A percentile compares a stretch with the other conserved stretches of the same genome.
These are phyloP conservation scores for Fusarium zealandicum DNA, from an alignment of 2,329 filamentous ascomycete species.

Conservation along the genomic window DNA sequence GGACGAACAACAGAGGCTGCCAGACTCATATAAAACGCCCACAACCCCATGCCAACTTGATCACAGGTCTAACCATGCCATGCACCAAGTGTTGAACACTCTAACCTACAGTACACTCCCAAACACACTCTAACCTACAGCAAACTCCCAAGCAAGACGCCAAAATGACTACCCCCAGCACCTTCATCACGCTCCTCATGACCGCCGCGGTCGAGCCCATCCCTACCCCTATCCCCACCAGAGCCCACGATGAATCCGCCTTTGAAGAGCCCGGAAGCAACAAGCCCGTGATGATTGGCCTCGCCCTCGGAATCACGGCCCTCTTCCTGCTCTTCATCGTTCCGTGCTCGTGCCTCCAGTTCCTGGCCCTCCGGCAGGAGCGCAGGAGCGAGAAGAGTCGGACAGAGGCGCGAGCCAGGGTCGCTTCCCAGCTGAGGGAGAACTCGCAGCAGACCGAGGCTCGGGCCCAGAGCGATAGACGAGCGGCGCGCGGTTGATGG, in stretches of 20 bases:
- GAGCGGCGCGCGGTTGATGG: too few relatives aligned
- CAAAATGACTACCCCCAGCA: constrained; percentile 13
- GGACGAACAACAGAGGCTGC: too few relatives aligned
- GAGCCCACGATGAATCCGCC: neutral
- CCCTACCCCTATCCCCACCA: neutral
- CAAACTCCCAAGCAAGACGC: neutral
- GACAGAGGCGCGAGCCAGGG: neutral
- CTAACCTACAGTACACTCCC: neutral
- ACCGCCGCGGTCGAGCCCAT: neutral
- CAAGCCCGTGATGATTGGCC: neutral
- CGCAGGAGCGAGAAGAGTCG: neutral
- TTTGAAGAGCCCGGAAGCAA: neutral
- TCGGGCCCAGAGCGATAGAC: neutral
- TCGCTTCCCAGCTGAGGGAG: neutral
- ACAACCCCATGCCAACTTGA: too few relatives aligned
- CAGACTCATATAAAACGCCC: too few relatives aligned
- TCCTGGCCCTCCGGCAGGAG: constrained; percentile 9
- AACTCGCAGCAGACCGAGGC: neutral
- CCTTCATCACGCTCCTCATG: constrained; percentile 4
- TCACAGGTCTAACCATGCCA: too few relatives aligned
- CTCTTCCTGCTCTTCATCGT: constrained; percentile 17
- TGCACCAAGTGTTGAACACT: too few relatives aligned
- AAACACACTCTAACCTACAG: neutral
- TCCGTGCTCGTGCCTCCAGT: constrained; percentile 16
- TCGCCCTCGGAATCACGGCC: neutral